phyloP scores from a whole-genome alignment of 192 early-diverging fungal species.

The Glomus cerebriforme region DNA sequence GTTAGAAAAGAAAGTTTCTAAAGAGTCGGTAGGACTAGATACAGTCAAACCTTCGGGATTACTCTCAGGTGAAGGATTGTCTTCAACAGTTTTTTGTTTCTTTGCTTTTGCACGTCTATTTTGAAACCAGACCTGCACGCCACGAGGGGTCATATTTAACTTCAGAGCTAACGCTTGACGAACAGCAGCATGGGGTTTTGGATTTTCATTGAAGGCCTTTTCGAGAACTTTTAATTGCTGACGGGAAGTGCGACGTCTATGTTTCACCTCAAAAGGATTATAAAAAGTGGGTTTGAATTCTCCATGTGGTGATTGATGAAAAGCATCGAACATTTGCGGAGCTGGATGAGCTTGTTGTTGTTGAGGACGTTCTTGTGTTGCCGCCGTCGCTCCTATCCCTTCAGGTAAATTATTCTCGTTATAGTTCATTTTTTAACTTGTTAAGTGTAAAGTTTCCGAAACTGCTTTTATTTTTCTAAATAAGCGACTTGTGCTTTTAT shows the following conservation, averaged over 20 bases:
- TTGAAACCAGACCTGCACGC: slow-evolving; percentile 86
- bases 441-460: slow-evolving; percentile 4
- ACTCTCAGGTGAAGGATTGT: neutral
- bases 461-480: slow-evolving; percentile 1
- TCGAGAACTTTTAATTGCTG: slow-evolving; percentile 72
- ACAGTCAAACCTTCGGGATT: neutral
- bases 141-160: slow-evolving; percentile 70
- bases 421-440: slow-evolving; percentile 13
- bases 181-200: slow-evolving; percentile 67
- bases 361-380: neutral
- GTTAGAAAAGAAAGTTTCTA: slow-evolving; percentile 11
- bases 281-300: slow-evolving; percentile 74
- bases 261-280: slow-evolving; percentile 78
- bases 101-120: slow-evolving; percentile 73
- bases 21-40: slow-evolving; percentile 10
- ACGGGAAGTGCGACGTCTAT: slow-evolving; percentile 71
- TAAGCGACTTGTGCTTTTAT: slow-evolving; percentile 9
- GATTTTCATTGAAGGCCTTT: slow-evolving; percentile 64
- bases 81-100: slow-evolving; percentile 7
- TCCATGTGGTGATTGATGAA: slow-evolving; percentile 39
- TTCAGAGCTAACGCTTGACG: slow-evolving; percentile 61
- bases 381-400: neutral
- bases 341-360: slow-evolving; percentile 29
- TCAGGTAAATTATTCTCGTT: slow-evolving; percentile 6
- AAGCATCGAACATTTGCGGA: slow-evolving; percentile 34